Base-by-base conservation (phyloP, 768 basidiomycete genomes). In the Russula olivacea region DNA sequence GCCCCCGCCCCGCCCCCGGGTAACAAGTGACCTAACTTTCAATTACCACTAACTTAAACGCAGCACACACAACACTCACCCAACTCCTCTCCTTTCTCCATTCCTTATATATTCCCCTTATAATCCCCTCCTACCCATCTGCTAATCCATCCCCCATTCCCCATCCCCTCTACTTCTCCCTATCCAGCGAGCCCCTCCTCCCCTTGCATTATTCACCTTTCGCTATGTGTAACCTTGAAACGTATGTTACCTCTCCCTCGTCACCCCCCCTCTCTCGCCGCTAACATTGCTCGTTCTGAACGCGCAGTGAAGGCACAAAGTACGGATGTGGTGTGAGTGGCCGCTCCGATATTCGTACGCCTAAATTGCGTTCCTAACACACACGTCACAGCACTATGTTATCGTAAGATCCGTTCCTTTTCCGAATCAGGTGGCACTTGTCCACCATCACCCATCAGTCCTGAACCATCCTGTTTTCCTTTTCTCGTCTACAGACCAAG, bases 241-340 rank as follows among this genome's bases (percentile, higher is more conserved):
- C 76, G 75, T 76, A 65, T 54, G 75, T 69, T 73, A 58, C 58
- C 71, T 67, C 47, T 15, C 58, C 25, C 50, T 34, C 40, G 12
- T 50, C 32, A 4, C 10, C 32, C 57, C 30, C 21, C 25, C 25
- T 38, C 53, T 23, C 53, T 28, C 55, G 54, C 61, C 55, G 63
- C 59, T 69, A 50, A 62, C 63, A 64, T 23, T 63, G 30, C 69
- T 66, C 45, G 52, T 72, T 61, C 66, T 61, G 68, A 51, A 69
- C 61, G 60, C 61, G 43, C 76, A 90, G 88, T 69, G 86, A 88
- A 80, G 89, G 86, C 66, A 85, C 81, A 65, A 83, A 84, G 76
- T 78, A 84, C 70, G 87, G 86, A 71, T 91, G 89, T 72, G 89
- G 89, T 64, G 75, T 76, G 69, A 61, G 72, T 71, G 40, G 48